Percentiles rank a stretch among this genome's conserved stretches.
phyloP scores from a whole-genome alignment of 306 rosid genomes.

The Sicyos edulis region DNA sequence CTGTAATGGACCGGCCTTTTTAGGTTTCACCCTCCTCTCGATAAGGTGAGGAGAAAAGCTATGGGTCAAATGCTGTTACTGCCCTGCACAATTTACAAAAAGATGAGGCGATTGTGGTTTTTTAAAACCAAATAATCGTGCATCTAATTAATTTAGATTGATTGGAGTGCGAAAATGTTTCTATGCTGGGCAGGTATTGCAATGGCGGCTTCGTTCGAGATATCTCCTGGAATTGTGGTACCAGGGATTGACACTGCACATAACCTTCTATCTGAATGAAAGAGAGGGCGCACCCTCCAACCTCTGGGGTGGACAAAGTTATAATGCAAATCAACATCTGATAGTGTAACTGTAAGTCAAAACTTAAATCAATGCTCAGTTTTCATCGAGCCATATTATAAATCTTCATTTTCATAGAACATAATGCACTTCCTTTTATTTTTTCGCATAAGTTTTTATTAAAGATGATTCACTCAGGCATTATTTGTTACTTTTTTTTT shows the following conservation, averaged over 20 bases:
- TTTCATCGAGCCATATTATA: not conserved
- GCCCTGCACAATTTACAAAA: not conserved
- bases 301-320: not conserved
- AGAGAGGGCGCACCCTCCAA: not conserved
- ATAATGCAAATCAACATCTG: not conserved
- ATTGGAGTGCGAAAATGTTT: not conserved
- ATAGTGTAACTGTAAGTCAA: not conserved
- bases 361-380: conserved; percentile 1
- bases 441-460: not conserved
- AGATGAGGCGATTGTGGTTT: not conserved
- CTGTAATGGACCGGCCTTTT: not conserved
- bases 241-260: not conserved
- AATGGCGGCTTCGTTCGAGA: not conserved
- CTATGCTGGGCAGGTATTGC: conserved; percentile 1
- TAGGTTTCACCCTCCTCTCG: not conserved
- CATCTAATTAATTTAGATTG: not conserved
- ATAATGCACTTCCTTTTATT: not conserved
- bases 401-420: conserved; percentile 1
- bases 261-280: not conserved
- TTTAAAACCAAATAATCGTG: not conserved
- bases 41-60: not conserved
- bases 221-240: conserved; percentile 5
- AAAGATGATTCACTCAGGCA: not conserved
- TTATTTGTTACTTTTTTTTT: not conserved
- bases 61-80: not conserved